Conservation (phyloP, 768 basidiomycete genomes). For the Roridomyces roridus region DNA sequence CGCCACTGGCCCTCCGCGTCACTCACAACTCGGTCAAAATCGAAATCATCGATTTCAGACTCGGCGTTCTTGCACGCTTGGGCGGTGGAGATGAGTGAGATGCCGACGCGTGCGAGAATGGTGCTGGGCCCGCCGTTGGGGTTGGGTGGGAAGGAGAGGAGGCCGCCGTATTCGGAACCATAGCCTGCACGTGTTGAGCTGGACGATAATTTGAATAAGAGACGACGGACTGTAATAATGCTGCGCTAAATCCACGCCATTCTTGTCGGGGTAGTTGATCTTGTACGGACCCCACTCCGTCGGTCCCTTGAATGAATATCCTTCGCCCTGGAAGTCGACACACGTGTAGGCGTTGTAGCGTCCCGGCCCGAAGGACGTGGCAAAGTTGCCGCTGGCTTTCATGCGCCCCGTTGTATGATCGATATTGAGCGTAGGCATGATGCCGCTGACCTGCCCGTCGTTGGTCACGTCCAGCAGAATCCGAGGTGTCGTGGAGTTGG, state of each 20-base stretch:
- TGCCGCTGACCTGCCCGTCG: constrained; percentile 61
- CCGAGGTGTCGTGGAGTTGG: constrained; percentile 52
- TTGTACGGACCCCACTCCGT: constrained; percentile 63
- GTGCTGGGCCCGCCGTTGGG: constrained; percentile 40
- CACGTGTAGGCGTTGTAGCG: constrained; percentile 65
- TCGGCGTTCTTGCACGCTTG: constrained; percentile 70
- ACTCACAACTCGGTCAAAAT: constrained; percentile 55
- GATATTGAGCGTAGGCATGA: constrained; percentile 52
- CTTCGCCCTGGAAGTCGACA: constrained; percentile 64
- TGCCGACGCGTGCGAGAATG: constrained; percentile 66
- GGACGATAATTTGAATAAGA: neutral
- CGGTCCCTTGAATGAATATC: constrained; percentile 50
- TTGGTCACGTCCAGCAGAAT: constrained; percentile 68
- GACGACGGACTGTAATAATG: constrained; percentile 51
- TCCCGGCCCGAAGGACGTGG: constrained; percentile 65
- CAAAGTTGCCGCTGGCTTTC: constrained; percentile 49
- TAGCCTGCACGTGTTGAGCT: constrained; percentile 41
- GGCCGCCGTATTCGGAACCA: constrained; percentile 55
- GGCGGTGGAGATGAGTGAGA: constrained; percentile 64
- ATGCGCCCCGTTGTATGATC: constrained; percentile 57
- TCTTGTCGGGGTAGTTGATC: constrained; percentile 53
- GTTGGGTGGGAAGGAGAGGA: constrained; percentile 56
- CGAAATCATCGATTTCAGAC: constrained; percentile 62
- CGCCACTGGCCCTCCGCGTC: constrained; percentile 59
- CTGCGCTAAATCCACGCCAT: constrained; percentile 50